Evolutionary conservation across 2,329 filamentous ascomycete genomes (phyloP).

Genomic region (Diaporthe vaccinii): DNA sequence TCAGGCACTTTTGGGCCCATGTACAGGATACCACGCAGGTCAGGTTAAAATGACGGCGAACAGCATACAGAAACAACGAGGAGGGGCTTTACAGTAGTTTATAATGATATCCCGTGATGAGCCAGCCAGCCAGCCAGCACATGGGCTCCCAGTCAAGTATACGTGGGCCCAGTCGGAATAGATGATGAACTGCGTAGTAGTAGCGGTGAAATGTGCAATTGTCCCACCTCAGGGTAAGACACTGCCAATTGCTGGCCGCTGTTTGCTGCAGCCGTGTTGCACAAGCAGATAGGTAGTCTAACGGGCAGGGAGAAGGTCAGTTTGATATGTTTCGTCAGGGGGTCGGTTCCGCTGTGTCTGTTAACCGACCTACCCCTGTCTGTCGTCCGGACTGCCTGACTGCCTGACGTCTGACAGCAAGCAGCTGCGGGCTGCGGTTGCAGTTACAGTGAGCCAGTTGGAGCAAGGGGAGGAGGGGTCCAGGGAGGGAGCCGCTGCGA

Average conservation of each 20-base stretch:
- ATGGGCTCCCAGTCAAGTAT: neutral
- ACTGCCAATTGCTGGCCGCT: neutral
- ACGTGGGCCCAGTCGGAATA: slow-evolving; percentile 19
- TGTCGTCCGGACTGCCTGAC: slow-evolving; percentile 4
- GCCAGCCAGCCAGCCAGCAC: neutral
- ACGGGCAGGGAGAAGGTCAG: neutral
- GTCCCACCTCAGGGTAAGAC: slow-evolving; percentile 11
- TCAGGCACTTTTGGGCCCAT: slow-evolving; percentile 32
- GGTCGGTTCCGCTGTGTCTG: neutral
- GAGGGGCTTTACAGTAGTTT: slow-evolving; percentile 1
- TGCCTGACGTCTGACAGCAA: slow-evolving; percentile 9
- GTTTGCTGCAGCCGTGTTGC: slow-evolving; percentile 16
- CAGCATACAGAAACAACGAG: neutral
- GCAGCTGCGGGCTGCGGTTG: neutral
- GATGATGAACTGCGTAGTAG: neutral
- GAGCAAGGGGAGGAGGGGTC: slow-evolving; percentile 28
- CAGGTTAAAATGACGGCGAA: slow-evolving; percentile 5
- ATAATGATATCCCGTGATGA: slow-evolving; percentile 21
- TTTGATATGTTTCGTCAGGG: slow-evolving; percentile 28
- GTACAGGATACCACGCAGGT: slow-evolving; percentile 26
- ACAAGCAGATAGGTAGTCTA: neutral
- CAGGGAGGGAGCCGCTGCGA: slow-evolving; percentile 14
- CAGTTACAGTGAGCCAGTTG: neutral
- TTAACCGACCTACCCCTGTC: slow-evolving; percentile 16
- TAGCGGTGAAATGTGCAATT: slow-evolving; percentile 27